Conservation (phyloP, 164 flowering plant genomes). For the Magnolia kwangsiensis region DNA sequence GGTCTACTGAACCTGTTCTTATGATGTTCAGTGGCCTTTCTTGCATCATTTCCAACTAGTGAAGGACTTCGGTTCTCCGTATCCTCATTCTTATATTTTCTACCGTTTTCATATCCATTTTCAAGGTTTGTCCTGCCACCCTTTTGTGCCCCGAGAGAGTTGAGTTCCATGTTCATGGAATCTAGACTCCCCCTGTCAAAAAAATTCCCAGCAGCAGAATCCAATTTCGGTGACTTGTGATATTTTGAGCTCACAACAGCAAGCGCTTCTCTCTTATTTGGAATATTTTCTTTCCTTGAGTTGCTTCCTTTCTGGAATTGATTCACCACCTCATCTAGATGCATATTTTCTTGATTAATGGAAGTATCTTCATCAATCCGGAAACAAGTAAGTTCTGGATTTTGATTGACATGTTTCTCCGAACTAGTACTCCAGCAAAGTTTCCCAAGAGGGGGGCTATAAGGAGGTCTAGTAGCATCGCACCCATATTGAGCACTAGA, state of each 20-base stretch:
- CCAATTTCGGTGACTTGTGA: slow-evolving; percentile 24
- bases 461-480: slow-evolving; percentile 30
- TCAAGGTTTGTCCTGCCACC: slow-evolving; percentile 24
- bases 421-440: slow-evolving; percentile 49
- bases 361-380: slow-evolving; percentile 65
- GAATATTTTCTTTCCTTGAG: slow-evolving; percentile 9
- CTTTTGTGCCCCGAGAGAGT: slow-evolving; percentile 24
- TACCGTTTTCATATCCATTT: slow-evolving; percentile 21
- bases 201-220: slow-evolving; percentile 30
- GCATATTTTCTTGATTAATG: slow-evolving; percentile 51
- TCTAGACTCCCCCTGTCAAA: slow-evolving; percentile 40
- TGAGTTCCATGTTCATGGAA: slow-evolving; percentile 32
- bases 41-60: slow-evolving; percentile 27
- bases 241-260: slow-evolving; percentile 32
- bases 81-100: slow-evolving; percentile 21
- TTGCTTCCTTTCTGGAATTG: slow-evolving; percentile 24
- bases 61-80: slow-evolving; percentile 46
- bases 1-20: slow-evolving; percentile 37
- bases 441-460: slow-evolving; percentile 56
- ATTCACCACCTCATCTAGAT: slow-evolving; percentile 29
- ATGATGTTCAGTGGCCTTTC: slow-evolving; percentile 31
- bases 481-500: slow-evolving; percentile 28
- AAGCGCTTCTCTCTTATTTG: slow-evolving; percentile 41
- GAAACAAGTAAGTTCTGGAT: slow-evolving; percentile 64
- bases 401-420: slow-evolving; percentile 39